Conservation (phyloP, 768 basidiomycete genomes). For the Suillus subaureus region DNA sequence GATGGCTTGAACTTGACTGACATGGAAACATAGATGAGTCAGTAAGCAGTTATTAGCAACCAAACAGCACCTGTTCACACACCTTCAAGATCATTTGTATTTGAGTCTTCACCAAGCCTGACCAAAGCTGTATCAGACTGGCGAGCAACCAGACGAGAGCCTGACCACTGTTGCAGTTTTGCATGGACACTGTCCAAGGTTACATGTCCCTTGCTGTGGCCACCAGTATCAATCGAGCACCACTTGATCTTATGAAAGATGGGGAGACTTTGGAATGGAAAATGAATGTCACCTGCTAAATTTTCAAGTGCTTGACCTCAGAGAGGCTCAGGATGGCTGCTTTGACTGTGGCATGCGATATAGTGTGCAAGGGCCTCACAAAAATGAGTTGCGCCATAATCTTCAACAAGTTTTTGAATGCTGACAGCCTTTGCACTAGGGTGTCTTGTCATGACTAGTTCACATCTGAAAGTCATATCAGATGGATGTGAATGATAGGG, state of each 20-base stretch:
- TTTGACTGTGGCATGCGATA: constrained; percentile 15
- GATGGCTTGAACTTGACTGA: constrained; percentile 13
- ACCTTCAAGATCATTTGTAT: constrained; percentile 21
- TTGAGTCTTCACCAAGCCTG: constrained; percentile 9
- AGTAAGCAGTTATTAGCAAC: background rate
- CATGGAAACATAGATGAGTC: background rate
- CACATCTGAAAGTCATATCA: too few species aligned
- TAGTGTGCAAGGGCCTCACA: constrained; percentile 10
- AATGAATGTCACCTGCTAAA: constrained; percentile 6
- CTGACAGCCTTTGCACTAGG: too few species aligned
- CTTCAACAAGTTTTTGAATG: too few species aligned
- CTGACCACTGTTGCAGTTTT: too few species aligned
- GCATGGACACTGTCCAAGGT: too few species aligned
- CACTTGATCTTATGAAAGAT: constrained; percentile 3
- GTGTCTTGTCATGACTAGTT: too few species aligned
- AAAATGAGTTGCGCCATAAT: too few species aligned
- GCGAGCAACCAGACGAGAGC: background rate
- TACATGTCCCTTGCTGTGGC: too few species aligned
- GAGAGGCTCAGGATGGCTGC: constrained; percentile 16
- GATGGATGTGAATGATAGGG: too few species aligned
- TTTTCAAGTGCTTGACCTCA: constrained; percentile 18
- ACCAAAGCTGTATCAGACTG: constrained; percentile 16
- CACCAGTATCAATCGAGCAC: too few species aligned
- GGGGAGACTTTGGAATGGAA: constrained; percentile 23
- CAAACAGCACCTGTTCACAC: background rate